Conservation (phyloP, 805 yeast genomes). For the Pichia pseudocactophila region DNA sequence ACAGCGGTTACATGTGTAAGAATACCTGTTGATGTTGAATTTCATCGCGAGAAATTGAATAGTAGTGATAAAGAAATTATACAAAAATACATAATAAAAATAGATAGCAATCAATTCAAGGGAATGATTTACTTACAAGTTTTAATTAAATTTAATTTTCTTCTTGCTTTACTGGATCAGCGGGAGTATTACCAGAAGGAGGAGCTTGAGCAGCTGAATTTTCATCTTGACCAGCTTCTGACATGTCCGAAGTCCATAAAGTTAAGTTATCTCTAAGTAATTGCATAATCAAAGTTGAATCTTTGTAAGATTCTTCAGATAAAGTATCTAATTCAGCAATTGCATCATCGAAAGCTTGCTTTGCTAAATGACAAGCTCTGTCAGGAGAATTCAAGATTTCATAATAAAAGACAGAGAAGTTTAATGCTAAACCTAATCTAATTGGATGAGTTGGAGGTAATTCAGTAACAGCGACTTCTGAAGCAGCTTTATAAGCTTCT, state of each 20-base stretch:
- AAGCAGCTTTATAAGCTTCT: slow-evolving; percentile 91
- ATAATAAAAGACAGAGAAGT: slow-evolving; percentile 96
- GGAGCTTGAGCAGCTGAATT: background rate
- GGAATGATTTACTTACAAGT: background rate
- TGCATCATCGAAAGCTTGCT: slow-evolving; percentile 98
- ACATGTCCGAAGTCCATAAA: slow-evolving; percentile 93
- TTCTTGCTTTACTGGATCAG: slow-evolving; percentile 16
- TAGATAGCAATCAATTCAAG: background rate
- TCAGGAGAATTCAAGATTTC: slow-evolving; percentile 98
- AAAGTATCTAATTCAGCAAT: slow-evolving; percentile 97
- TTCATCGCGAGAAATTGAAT: no score
- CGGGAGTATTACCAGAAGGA: no score
- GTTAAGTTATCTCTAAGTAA: slow-evolving; percentile 96
- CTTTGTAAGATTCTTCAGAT: slow-evolving; percentile 97
- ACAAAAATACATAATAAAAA: slow-evolving; percentile 1
- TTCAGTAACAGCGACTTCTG: slow-evolving; percentile 94
- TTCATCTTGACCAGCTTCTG: slow-evolving; percentile 66
- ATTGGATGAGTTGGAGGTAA: slow-evolving; percentile 98
- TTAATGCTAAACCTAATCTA: slow-evolving; percentile 94
- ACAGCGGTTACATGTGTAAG: no score
- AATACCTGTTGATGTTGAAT: background rate
- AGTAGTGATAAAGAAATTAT: slow-evolving; percentile 2
- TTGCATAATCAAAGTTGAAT: slow-evolving; percentile 98
- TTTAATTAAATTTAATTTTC: slow-evolving; percentile 23
- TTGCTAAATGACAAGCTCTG: slow-evolving; percentile 97